phyloP scores from a whole-genome alignment of 108 stramenopile genomes.

The Seminavis robusta region DNA sequence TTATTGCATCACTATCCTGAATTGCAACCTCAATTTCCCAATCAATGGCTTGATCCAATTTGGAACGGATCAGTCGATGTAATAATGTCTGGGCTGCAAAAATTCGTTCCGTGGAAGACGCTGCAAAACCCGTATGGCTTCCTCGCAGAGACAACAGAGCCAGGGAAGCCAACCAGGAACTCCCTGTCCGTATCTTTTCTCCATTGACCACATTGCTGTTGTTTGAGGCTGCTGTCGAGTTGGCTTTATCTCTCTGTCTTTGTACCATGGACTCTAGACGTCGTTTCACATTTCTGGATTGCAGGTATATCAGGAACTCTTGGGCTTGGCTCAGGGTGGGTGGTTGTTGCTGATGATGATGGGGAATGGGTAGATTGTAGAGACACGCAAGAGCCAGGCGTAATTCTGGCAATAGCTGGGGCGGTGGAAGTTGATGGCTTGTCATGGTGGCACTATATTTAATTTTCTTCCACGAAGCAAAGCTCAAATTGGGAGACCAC shows the following conservation, averaged over 20 bases:
- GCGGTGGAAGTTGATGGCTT: too few relatives aligned
- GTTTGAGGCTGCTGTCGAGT: conserved; percentile 1
- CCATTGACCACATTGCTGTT: background rate
- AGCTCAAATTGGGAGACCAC: too few relatives aligned
- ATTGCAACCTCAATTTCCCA: conserved; percentile 46
- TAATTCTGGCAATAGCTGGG: conserved; percentile 39
- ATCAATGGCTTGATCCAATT: conserved; percentile 51
- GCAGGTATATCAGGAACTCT: conserved; percentile 55
- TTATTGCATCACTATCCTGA: background rate
- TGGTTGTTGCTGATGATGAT: background rate
- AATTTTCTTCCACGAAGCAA: too few relatives aligned
- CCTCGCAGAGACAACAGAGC: conserved; percentile 9
- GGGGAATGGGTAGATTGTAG: conserved; percentile 31
- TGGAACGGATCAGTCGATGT: conserved; percentile 43
- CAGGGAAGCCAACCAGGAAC: conserved; percentile 54
- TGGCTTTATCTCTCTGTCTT: conserved; percentile 17
- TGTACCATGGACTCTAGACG: conserved; percentile 30
- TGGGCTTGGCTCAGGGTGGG: conserved; percentile 50
- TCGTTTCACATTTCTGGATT: conserved; percentile 63
- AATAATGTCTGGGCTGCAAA: conserved; percentile 67
- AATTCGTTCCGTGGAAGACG: conserved; percentile 31
- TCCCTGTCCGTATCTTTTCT: conserved; percentile 19
- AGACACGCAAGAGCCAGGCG: conserved; percentile 53
- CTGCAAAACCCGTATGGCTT: background rate
- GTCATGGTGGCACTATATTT: too few relatives aligned